Base-by-base conservation (phyloP, 768 basidiomycete genomes). In the Leccinum sublutescens region DNA sequence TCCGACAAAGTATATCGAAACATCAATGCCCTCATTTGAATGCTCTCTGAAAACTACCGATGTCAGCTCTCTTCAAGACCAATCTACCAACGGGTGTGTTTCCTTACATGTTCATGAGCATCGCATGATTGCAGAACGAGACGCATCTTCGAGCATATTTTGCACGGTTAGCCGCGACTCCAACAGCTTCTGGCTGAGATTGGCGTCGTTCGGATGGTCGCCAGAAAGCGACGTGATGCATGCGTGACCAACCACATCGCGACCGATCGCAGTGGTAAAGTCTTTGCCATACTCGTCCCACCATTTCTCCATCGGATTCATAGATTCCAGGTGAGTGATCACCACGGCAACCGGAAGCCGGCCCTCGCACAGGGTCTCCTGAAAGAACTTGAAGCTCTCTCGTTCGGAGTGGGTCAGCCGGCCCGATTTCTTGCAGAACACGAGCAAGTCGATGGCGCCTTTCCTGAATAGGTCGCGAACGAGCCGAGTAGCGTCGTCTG, bases 331-430 rank as follows among this genome's bases (percentile, higher is more conserved):
- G 34, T 74, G 66, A 1, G 74, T 76, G 27, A 78, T 55, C 5
- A 72, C 69, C 2, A 79, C 17, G 0, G 73, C 66, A 21, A 72
- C 67, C 0, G 77, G 75, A 1, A 77, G 76, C 17, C 62, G 33
- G 12, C 60, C 47, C 10, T 60, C 59, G 55, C 76, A 78, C 29
- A 78, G 69, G 19, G 72, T 63, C 15, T 76, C 66, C 19, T 65
- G 52, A 53, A 76, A 74, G 1, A 74, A 27, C 29, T 47, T 54
- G 62, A 71, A 78, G 56, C 65, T 71, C n/a, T 68, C 59, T 38
- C 58, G 34, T 23, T 66, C 57, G 2, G 68, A 57, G 14, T 61
- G 61, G 36, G 62, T 70, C 53, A 75, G 65, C 50, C 67, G 61
- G 1, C 74, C 67, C 0, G 59, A 60, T 8, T 66, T 64, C 62